Evolutionary conservation across 495 filamentous ascomycete genomes (phyloP), one percentile per base, ranked within the genome.

Genomic region (Aspergillus bridgeri): DNA sequence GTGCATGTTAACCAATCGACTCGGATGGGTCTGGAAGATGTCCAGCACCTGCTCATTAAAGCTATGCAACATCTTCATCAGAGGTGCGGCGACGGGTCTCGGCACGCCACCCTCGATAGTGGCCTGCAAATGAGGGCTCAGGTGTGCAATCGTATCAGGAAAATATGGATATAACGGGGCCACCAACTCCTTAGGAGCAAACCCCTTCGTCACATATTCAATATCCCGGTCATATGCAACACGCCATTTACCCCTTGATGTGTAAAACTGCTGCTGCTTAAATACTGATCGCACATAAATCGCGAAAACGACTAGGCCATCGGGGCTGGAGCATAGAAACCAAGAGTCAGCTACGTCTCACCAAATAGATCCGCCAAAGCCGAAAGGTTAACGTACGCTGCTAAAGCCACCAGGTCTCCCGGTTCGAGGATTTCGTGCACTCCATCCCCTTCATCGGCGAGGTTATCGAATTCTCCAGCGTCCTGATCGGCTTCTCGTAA

Each of bases 391-490:
- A 63, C 75, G 52, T 75, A 86, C 82, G 60, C 60, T 7, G 65
- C 52, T 1, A 91, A 60, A 57, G 88, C 89, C 3, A 92, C 82
- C 55, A 95, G 68, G 66, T 95, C 91, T 13, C 91, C 91, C 7
- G 84, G 79, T 25, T 83, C 72, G 15, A 94, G 70, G 49, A 76
- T 78, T 2, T 72, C 58, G 18, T 58, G 38, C 15, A 63, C 52
- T 19, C 75, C 69, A 6, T 71, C 72, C 13, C 74, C 72, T 29
- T 75, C 72, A 20, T 74, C 75, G 17, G 73, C 72, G 19, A 65
- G 43, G 21, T 72, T 64, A 8, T 66, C 62, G 13, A 67, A 55
- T 8, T 73, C 69, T 11, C 74, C 53, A 20, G 67, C 52, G 48
- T 78, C 75, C 3, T 63, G 62, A 19, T 71, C 60, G 6, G 51